A percentile compares a stretch with the other conserved stretches of the same genome.
Evolutionary conservation across 768 basidiomycete genomes (phyloP).

Genomic region (Pilatotrama ljubarskyi): DNA sequence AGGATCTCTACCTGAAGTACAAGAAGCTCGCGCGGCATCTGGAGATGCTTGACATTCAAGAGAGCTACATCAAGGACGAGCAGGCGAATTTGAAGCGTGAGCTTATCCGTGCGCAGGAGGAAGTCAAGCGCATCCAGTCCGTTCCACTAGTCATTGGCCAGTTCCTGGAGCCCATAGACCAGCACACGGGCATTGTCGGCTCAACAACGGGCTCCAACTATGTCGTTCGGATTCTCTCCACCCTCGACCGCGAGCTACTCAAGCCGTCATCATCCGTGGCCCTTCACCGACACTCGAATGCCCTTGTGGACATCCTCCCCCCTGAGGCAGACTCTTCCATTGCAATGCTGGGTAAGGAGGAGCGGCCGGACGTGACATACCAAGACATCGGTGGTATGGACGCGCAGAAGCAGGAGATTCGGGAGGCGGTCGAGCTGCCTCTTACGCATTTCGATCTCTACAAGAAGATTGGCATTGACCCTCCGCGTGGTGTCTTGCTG

Average conservation of each 20-base stretch:
- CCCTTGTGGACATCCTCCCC: constrained; percentile 95
- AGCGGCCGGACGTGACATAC: constrained; percentile 93
- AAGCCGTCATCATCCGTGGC: constrained; percentile 98
- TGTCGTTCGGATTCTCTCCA: constrained; percentile 95
- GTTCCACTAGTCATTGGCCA: constrained; percentile 99
- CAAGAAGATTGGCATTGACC: constrained; percentile 99
- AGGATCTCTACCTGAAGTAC: constrained; percentile 97
- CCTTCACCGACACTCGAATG: constrained; percentile 98
- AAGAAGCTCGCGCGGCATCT: constrained; percentile 94
- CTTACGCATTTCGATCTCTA: constrained; percentile 97
- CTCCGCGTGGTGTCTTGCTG: constrained; percentile 92
- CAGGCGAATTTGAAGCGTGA: constrained; percentile 97
- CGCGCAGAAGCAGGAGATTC: constrained; percentile 96
- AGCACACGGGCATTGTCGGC: constrained; percentile 94
- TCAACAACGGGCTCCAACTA: constrained; percentile 98
- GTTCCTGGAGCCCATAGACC: constrained; percentile 98
- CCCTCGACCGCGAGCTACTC: constrained; percentile 93
- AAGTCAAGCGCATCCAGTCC: constrained; percentile 98
- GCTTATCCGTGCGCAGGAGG: constrained; percentile 97
- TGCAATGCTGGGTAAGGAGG: constrained; percentile 89
- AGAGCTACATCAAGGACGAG: constrained; percentile 98
- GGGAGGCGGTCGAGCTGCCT: constrained; percentile 97
- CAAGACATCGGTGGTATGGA: constrained; percentile 97
- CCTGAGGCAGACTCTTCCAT: constrained; percentile 99
- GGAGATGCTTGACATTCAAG: constrained; percentile 91